phyloP scores from a whole-genome alignment of 2,329 filamentous ascomycete genomes.

The Akanthomyces uredinophilus region DNA sequence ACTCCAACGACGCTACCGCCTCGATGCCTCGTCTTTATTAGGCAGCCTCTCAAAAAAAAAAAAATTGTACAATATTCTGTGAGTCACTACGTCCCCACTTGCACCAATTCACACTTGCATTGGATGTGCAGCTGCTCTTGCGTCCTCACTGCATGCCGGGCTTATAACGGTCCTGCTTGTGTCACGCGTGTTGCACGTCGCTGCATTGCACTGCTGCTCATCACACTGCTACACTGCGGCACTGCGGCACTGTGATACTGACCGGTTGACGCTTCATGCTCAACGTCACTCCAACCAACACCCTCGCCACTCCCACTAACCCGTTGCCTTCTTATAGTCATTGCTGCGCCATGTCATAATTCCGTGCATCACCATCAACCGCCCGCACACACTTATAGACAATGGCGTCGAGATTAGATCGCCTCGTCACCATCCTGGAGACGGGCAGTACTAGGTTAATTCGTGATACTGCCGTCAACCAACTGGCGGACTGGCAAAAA shows the following conservation, averaged over 20 bases:
- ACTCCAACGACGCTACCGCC: neutral
- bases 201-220: too few relatives aligned
- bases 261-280: neutral
- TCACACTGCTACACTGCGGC: neutral
- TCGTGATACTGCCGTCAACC: conserved; percentile 92
- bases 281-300: neutral
- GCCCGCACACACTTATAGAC: neutral
- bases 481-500: conserved; percentile 96
- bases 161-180: neutral
- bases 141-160: neutral
- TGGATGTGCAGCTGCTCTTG: neutral
- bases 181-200: neutral
- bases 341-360: conserved; percentile 9
- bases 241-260: neutral
- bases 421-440: conserved; percentile 70
- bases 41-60: neutral
- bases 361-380: neutral
- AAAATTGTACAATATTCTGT: neutral
- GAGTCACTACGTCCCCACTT: neutral
- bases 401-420: conserved; percentile 16
- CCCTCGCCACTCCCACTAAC: conserved; percentile 1
- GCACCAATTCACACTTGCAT: neutral
- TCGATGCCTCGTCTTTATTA: neutral
- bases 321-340: neutral
- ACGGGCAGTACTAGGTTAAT: conserved; percentile 95